Percentiles rank a stretch among this genome's conserved stretches.
Evolutionary conservation across 352 stramenopile species (phyloP).

Genomic region (Pythium periplocum): DNA sequence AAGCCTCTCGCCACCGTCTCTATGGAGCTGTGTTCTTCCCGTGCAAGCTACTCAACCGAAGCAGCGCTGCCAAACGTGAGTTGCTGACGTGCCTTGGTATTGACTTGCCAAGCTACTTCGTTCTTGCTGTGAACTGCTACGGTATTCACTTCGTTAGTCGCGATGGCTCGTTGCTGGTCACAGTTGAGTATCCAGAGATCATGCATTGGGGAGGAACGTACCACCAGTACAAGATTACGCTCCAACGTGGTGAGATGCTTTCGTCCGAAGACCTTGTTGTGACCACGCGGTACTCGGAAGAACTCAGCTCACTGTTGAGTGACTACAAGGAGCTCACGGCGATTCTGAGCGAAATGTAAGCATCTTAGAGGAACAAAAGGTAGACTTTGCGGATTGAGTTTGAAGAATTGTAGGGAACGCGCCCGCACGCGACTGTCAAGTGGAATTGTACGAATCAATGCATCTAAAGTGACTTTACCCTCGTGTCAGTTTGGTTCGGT

Average conservation of each 20-base stretch:
- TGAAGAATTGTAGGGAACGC: too few species aligned
- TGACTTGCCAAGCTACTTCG: conserved; percentile 80
- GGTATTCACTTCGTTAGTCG: conserved; percentile 89
- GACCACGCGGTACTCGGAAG: conserved; percentile 64
- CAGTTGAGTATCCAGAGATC: conserved; percentile 65
- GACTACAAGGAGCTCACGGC: conserved; percentile 80
- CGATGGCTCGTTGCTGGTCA: conserved; percentile 53
- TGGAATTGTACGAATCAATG: too few species aligned
- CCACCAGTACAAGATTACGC: conserved; percentile 63
- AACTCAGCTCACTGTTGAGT: conserved; percentile 50
- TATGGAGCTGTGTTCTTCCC: conserved; percentile 90
- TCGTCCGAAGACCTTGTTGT: conserved; percentile 54
- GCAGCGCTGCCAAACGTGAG: conserved; percentile 11
- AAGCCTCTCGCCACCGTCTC: conserved; percentile 67
- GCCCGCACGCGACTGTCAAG: too few species aligned
- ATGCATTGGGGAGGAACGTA: conserved; percentile 46
- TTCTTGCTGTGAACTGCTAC: conserved; percentile 86
- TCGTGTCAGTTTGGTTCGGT: too few species aligned
- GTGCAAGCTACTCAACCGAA: conserved; percentile 50
- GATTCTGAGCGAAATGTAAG: conserved; percentile 39
- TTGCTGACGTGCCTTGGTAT: conserved; percentile 27
- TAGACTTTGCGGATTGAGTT: too few species aligned
- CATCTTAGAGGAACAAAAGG: too few species aligned
- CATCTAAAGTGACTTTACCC: too few species aligned
- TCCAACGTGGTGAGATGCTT: conserved; percentile 35